Evolutionary conservation across 2,329 filamentous ascomycete genomes (phyloP), one percentile per base, ranked within the genome.

Genomic region (Dendrostoma leiphaemia): DNA sequence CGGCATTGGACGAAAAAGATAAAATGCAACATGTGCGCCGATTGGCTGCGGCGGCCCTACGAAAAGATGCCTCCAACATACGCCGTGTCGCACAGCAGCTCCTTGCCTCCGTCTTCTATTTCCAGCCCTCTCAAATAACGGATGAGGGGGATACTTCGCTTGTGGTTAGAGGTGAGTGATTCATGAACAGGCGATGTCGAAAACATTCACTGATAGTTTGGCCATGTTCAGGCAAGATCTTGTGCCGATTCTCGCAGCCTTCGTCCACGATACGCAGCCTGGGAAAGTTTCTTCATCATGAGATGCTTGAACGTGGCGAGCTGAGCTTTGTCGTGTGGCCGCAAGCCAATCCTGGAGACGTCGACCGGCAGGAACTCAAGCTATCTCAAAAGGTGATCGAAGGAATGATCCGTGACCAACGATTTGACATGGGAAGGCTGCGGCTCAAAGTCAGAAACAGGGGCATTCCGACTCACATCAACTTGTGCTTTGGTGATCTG

Each of bases 1-100:
- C 53, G 9, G 47, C 37, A 13, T 38, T 55, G 17, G 53, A 55
- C 15, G 53, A 55, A 21, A 55, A 55, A 24, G 53, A 55, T n/a
- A 55, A 51, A 47, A 51, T 55, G 31, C 7, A 31, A 12, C 46
- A 55, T 4, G 24, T 55, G 3, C 53, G 47, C 19, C 35, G 34
- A 46, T 38, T 13, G 19, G 47, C 41, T 8, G 37, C n/a, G 13
- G 46, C 24, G n/a, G 32, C 31, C n/a, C 13, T 53, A 32, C 13
- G n/a, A 15, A 34, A 35, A 28, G 43, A 53, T n/a, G n/a, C n/a
- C 23, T 29, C 15, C 6, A 9, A 28, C 3, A 37, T 55, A 6
- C 19, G 40, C n/a, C 37, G 50, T 28, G 29, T 55, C 21, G 53
- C 46, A 29, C 40, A 44, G 13, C 53, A 55, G n/a, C 47, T 55